Evolutionary conservation across 108 stramenopile species (phyloP).

Genomic region (Skeletonema menzelii): DNA sequence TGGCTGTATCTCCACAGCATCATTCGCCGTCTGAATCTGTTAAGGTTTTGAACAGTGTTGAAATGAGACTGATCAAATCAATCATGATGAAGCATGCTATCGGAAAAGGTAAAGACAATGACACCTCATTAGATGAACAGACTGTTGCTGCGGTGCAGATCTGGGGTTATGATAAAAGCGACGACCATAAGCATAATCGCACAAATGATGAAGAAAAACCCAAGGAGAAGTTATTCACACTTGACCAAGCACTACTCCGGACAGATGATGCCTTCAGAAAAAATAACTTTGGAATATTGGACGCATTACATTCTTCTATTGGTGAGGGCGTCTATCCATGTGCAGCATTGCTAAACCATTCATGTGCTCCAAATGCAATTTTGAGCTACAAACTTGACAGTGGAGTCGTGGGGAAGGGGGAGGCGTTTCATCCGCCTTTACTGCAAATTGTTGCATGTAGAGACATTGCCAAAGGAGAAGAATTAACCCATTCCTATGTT

Average conservation of each 20-base stretch:
- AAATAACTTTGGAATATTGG: conserved; percentile 74
- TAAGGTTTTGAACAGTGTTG: neutral
- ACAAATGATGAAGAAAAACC: neutral
- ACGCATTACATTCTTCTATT: conserved; percentile 46
- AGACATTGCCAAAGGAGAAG: conserved; percentile 53
- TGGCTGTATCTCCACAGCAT: conserved; percentile 26
- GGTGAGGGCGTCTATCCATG: conserved; percentile 67
- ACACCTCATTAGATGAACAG: neutral
- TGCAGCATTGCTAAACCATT: conserved; percentile 78
- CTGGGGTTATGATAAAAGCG: conserved; percentile 27
- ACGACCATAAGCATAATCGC: neutral
- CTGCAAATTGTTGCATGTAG: conserved; percentile 37
- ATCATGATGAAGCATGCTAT: conserved; percentile 16
- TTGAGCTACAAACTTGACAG: conserved; percentile 51
- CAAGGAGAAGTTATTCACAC: neutral
- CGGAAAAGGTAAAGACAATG: conserved; percentile 4
- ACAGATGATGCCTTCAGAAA: conserved; percentile 31
- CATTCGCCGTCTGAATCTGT: neutral
- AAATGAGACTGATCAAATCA: conserved; percentile 28
- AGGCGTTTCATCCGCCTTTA: conserved; percentile 22
- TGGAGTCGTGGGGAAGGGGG: neutral
- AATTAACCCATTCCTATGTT: conserved; percentile 69
- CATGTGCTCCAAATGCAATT: conserved; percentile 69
- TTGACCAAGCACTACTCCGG: conserved; percentile 30
- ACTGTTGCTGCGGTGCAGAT: neutral